Conservation (phyloP, 345 rosid species). For the Euphorbia pulcherrima region DNA sequence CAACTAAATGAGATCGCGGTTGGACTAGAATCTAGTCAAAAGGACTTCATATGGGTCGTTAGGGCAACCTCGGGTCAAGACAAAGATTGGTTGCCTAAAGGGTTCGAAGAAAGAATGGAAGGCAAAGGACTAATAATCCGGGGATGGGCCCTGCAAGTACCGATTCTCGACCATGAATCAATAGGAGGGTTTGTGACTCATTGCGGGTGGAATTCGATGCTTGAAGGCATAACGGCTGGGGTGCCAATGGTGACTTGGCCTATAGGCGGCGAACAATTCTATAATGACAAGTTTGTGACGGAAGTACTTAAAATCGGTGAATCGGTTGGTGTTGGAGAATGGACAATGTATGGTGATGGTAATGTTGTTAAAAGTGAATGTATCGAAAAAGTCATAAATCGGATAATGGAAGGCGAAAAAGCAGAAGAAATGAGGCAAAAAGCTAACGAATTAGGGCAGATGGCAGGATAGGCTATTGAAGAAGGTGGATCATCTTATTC, state of each 20-base stretch:
- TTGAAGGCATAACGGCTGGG: background rate
- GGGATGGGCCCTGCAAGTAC: conserved; percentile 62
- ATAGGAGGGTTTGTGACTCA: conserved; percentile 40
- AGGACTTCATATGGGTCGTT: conserved; percentile 35
- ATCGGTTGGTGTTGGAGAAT: background rate
- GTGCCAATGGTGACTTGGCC: conserved; percentile 4
- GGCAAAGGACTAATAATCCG: conserved; percentile 32
- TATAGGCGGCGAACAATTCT: background rate
- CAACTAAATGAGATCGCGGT: conserved; percentile 37
- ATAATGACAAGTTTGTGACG: conserved; percentile 1
- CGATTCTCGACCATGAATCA: conserved; percentile 59
- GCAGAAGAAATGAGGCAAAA: conserved; percentile 39
- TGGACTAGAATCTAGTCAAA: conserved; percentile 35
- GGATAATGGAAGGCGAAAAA: conserved; percentile 41
- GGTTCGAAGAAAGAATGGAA: conserved; percentile 27
- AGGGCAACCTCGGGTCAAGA: conserved; percentile 19
- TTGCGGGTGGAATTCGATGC: conserved; percentile 4
- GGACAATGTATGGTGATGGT: background rate
- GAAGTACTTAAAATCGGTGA: conserved; percentile 13
- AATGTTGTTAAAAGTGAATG: background rate
- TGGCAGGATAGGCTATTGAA: conserved; percentile 37
- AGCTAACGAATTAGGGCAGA: conserved; percentile 13
- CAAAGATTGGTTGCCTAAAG: conserved; percentile 40
- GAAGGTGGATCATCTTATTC: conserved; percentile 40
- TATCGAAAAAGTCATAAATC: conserved; percentile 29